Percentiles rank a stretch among this genome's conserved stretches.
phyloP scores from a whole-genome alignment of 2,329 filamentous ascomycete genomes.

The Xylaria sp. region DNA sequence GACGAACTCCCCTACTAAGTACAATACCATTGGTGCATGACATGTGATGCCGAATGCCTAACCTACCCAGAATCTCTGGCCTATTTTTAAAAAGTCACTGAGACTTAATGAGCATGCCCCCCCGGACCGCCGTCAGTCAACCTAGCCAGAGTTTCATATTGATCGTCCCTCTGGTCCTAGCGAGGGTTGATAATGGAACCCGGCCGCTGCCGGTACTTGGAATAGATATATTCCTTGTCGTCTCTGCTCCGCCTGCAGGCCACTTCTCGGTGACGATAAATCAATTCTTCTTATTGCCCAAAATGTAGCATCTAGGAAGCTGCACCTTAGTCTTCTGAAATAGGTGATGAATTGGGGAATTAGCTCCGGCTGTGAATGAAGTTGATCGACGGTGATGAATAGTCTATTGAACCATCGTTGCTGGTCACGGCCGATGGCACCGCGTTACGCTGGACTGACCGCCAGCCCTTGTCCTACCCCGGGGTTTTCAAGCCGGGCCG shows the following conservation, averaged over 20 bases:
- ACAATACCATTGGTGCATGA: neutral
- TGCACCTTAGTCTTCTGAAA: neutral
- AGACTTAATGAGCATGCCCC: neutral
- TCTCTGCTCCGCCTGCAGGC: slow-evolving; percentile 10
- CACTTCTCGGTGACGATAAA: neutral
- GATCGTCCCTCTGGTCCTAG: neutral
- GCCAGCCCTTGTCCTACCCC: slow-evolving; percentile 33
- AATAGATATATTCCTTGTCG: slow-evolving; percentile 9
- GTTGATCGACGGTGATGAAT: neutral
- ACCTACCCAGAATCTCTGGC: neutral
- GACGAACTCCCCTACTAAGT: slow-evolving; percentile 7
- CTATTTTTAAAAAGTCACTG: slow-evolving; percentile 21
- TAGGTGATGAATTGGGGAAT: neutral
- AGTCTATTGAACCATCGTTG: neutral
- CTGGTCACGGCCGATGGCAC: slow-evolving; percentile 1
- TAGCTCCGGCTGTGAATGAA: neutral
- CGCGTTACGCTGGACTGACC: neutral
- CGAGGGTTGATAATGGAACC: slow-evolving; percentile 4
- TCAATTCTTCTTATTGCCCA: neutral
- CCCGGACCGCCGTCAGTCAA: neutral
- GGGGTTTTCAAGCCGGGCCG: slow-evolving; percentile 35
- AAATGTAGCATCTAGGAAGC: neutral
- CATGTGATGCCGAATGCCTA: slow-evolving; percentile 18
- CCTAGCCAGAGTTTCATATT: slow-evolving; percentile 12
- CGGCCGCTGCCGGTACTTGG: slow-evolving; percentile 8